Conservation (phyloP, 768 basidiomycete genomes). For the Termitomyces sp. region DNA sequence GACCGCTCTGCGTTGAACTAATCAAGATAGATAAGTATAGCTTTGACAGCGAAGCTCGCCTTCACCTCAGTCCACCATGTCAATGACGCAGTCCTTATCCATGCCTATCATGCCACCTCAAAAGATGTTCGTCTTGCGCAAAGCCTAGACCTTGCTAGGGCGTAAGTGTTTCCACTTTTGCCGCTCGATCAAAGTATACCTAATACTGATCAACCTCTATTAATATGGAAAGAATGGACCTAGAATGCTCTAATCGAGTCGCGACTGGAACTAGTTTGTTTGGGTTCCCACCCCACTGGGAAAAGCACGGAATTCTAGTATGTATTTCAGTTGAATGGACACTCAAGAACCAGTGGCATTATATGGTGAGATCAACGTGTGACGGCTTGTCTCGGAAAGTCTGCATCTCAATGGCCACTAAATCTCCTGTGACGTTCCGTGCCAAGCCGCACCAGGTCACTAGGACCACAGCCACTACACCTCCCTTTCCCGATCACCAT, state of each 20-base stretch:
- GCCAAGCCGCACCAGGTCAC: neutral
- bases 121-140: neutral
- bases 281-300: neutral
- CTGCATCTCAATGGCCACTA: neutral
- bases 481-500: conserved; percentile 2
- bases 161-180: neutral
- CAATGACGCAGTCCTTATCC: neutral
- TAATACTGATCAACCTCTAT: neutral
- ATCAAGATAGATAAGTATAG: neutral
- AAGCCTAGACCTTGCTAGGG: neutral
- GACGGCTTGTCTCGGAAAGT: neutral
- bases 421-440: neutral
- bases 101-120: neutral
- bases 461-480: conserved; percentile 4
- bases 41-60: neutral
- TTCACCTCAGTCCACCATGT: neutral
- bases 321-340: neutral
- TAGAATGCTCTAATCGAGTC: neutral
- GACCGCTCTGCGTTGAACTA: neutral
- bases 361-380: too few species aligned
- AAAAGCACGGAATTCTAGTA: neutral
- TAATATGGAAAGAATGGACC: neutral
- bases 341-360: neutral
- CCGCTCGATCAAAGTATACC: neutral
- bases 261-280: neutral